Evolutionary conservation across 2,329 filamentous ascomycete species (phyloP), one percentile per base, ranked within the genome.

Genomic region (Penicillium sp.): DNA sequence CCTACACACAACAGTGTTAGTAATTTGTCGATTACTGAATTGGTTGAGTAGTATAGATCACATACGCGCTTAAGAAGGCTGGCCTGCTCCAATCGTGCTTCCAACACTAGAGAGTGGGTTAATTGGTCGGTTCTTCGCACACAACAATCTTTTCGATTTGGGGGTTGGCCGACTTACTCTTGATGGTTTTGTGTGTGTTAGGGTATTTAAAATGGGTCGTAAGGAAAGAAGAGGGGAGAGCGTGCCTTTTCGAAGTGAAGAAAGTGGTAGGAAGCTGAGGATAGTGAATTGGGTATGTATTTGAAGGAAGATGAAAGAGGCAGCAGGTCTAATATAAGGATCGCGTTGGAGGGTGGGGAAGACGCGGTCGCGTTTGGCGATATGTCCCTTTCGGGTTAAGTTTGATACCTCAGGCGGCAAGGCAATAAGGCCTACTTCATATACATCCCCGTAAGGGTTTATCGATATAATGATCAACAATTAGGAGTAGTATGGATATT

Each of bases 71-170:
- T 99, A 76, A 99, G 86, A 77, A 96, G 84, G 73, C 86, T 84
- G 63, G 96, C 93, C 84, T 97, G 93, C 77, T 94, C 90, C 78
- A 99, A 86, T 80, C 93, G 90, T 86, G 94, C 94, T 86, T 99
- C 94, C 82, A 99, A 87, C 93, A 97, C 83, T 86, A 45, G 47
- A 48, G 13, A 29, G 23, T 35, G 17, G 68, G 49, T 60, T 36
- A 31, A 39, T 51, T 55, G 23, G 56, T 69, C 53, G 63, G 55
- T 44, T 33, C 31, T 53, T 53, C 49, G 31, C 43, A 49, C 48
- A 56, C 39, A 56, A 45, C 39, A 21, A 55, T 55, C 52, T 55
- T 42, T 55, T 49, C 21, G 38, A 50, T 43, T 36, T 50, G 39
- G 29, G 35, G n/a, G 33, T 49, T 56, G 49, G 33, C 47, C 23